phyloP scores from a whole-genome alignment of 2,329 filamentous ascomycete species.

The Diaporthe helianthi region DNA sequence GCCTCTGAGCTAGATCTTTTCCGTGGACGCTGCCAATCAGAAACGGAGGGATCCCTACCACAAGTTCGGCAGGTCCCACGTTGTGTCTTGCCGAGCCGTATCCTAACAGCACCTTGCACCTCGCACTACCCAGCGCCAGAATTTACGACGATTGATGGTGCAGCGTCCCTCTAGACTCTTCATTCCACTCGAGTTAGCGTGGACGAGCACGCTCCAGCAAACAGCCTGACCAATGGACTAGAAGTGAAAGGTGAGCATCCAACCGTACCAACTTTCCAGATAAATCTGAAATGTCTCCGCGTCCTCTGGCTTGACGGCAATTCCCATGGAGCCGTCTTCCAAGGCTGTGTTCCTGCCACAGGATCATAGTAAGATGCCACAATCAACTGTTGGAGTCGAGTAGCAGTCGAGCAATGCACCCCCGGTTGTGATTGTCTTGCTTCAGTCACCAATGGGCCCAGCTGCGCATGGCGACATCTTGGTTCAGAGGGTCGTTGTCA shows the following conservation, averaged over 20 bases:
- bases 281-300: not conserved
- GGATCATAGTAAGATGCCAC: not conserved
- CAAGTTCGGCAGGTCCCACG: conserved; percentile 1
- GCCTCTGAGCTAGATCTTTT: not conserved
- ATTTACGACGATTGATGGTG: not conserved
- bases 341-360: too few species aligned
- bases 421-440: not conserved
- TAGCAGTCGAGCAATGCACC: not conserved
- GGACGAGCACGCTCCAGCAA: not conserved
- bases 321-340: not conserved
- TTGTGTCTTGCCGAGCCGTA: conserved; percentile 2
- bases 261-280: not conserved
- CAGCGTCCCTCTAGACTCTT: not conserved
- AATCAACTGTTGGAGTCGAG: not conserved
- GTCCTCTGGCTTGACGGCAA: too few species aligned
- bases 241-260: not conserved
- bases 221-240: not conserved
- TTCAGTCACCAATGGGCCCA: not conserved
- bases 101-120: not conserved
- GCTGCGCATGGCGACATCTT: not conserved
- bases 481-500: not conserved
- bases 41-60: not conserved
- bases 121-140: not conserved
- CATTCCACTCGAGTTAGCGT: not conserved
- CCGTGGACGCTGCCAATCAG: not conserved